These are phyloP conservation scores for Pythium diclinum DNA, from an alignment of 352 stramenopile genomes.

Conservation along the genomic window DNA sequence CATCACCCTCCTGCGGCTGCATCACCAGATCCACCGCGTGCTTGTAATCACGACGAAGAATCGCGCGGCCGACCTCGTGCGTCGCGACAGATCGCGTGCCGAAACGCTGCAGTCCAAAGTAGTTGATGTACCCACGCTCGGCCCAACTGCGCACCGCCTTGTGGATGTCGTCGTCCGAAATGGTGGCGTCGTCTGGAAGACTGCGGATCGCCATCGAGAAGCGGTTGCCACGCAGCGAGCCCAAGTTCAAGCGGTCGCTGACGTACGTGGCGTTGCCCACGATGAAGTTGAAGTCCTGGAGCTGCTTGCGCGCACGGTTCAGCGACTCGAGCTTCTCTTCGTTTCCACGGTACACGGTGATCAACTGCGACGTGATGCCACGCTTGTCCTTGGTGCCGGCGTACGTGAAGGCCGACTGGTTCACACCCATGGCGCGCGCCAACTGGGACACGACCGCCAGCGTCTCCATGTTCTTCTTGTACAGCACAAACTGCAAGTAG, in stretches of 20 bases:
- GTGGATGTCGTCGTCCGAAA: slow-evolving; percentile 65
- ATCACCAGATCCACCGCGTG: slow-evolving; percentile 91
- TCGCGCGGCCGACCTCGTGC: slow-evolving; percentile 89
- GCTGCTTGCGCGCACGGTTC: slow-evolving; percentile 59
- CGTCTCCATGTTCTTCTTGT: slow-evolving; percentile 97
- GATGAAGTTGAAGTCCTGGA: slow-evolving; percentile 87
- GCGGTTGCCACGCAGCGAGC: slow-evolving; percentile 91
- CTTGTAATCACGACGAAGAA: slow-evolving; percentile 93
- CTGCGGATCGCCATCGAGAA: slow-evolving; percentile 96
- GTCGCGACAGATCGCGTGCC: slow-evolving; percentile 88
- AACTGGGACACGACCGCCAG: slow-evolving; percentile 82
- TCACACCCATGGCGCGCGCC: slow-evolving; percentile 66
- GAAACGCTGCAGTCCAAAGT: slow-evolving; percentile 97
- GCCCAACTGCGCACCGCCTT: slow-evolving; percentile 71
- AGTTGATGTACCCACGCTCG: slow-evolving; percentile 95
- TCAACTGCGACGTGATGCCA: slow-evolving; percentile 94
- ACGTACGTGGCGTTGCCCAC: slow-evolving; percentile 94
- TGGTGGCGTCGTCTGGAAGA: slow-evolving; percentile 47
- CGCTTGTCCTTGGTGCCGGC: slow-evolving; percentile 98
- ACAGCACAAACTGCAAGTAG: slow-evolving; percentile 94
- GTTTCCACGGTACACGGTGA: slow-evolving; percentile 84
- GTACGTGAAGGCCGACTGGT: slow-evolving; percentile 83
- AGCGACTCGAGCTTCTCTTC: slow-evolving; percentile 78
- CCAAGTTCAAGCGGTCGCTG: slow-evolving; percentile 87
- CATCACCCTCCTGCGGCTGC: slow-evolving; percentile 66